Conservation (phyloP, 2,329 filamentous ascomycete species). For the Chrysoporthe cubensis region DNA sequence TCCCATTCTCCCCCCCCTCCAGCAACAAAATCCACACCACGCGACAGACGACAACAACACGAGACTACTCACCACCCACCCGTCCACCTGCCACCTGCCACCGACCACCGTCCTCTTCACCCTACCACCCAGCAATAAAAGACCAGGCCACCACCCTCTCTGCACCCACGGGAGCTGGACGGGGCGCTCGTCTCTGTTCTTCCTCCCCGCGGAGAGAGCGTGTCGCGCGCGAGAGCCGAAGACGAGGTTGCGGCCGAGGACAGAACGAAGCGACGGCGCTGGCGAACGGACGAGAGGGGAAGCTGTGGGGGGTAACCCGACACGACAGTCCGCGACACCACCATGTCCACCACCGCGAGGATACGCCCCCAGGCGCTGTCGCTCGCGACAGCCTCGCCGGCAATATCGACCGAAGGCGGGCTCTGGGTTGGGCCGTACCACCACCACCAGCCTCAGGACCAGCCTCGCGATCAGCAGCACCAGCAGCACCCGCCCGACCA, state of each 20-base stretch:
- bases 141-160: neutral
- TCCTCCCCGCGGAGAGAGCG: neutral
- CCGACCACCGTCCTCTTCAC: neutral
- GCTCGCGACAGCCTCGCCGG: neutral
- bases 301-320: too few relatives aligned
- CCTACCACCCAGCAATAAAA: neutral
- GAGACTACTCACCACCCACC: neutral
- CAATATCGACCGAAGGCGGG: slow-evolving; percentile 4
- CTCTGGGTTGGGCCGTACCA: slow-evolving; percentile 10
- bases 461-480: neutral
- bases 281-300: too few relatives aligned
- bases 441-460: slow-evolving; percentile 1
- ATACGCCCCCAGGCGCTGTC: slow-evolving; percentile 1
- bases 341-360: slow-evolving; percentile 5
- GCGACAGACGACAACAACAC: neutral
- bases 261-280: neutral
- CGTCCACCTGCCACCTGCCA: neutral
- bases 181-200: neutral
- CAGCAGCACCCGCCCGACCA: neutral
- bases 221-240: neutral
- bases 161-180: neutral
- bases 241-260: neutral
- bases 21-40: slow-evolving; percentile 5
- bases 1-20: neutral
- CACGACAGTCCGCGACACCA: neutral